phyloP scores from a whole-genome alignment of 2,329 filamentous ascomycete genomes.

The Xylariaceae sp. region DNA sequence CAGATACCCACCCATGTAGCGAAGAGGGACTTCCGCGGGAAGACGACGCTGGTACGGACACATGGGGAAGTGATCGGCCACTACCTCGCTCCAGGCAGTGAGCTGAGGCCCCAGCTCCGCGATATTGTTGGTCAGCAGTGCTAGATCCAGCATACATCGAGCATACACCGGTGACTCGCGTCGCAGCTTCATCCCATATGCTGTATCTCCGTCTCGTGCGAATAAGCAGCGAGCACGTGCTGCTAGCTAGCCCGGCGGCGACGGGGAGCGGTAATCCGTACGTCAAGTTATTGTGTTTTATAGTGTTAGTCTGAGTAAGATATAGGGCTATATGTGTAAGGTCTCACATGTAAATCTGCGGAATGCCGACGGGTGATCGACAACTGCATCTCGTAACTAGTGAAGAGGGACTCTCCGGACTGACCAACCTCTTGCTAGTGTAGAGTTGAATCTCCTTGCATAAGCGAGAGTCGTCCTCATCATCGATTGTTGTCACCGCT shows the following conservation, averaged over 20 bases:
- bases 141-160: neutral
- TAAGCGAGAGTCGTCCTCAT: neutral
- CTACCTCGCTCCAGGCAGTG: neutral
- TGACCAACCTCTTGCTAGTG: neutral
- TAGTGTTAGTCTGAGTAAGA: too few relatives aligned
- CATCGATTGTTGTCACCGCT: neutral
- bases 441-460: neutral
- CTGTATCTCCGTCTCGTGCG: neutral
- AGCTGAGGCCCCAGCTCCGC: neutral
- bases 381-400: too few relatives aligned
- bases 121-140: neutral
- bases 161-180: neutral
- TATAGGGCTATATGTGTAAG: too few relatives aligned
- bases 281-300: neutral
- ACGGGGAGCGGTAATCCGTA: neutral
- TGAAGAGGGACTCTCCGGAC: neutral
- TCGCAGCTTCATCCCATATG: neutral
- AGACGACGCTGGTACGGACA: slow-evolving; percentile 2
- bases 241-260: neutral
- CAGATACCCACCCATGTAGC: neutral
- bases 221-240: neutral
- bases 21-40: neutral
- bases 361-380: too few relatives aligned
- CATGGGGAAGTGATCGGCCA: slow-evolving; percentile 9
- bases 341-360: too few relatives aligned